Evolutionary conservation across 768 basidiomycete genomes (phyloP).

Genomic region (Postia placenta): DNA sequence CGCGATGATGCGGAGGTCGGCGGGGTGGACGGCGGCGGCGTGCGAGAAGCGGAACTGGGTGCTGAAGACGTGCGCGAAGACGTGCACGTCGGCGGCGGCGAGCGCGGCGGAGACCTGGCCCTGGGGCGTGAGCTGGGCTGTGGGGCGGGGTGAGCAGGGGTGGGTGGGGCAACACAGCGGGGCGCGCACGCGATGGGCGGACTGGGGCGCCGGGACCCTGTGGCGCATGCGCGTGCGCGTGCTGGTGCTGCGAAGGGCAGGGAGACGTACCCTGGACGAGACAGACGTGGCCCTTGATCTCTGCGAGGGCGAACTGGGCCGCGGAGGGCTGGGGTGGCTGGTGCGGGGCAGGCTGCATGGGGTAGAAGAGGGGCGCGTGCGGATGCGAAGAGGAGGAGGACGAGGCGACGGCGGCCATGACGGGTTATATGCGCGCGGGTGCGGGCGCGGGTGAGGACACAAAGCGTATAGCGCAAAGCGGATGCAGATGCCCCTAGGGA

Average conservation of each 20-base stretch:
- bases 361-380: not conserved
- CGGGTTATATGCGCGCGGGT: not conserved
- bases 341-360: not conserved
- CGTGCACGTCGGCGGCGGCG: conserved; percentile 23
- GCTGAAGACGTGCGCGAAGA: conserved; percentile 35
- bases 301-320: conserved; percentile 21
- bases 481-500: not conserved
- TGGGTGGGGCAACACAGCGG: not conserved
- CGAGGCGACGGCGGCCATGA: not conserved
- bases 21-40: conserved; percentile 25
- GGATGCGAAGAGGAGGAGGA: not conserved
- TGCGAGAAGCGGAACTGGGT: conserved; percentile 34
- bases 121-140: conserved; percentile 6
- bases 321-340: not conserved
- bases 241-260: not conserved
- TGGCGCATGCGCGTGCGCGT: not conserved
- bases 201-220: not conserved
- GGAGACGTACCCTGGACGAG: conserved; percentile 22
- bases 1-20: conserved; percentile 30
- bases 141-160: conserved; percentile 1
- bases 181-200: no score
- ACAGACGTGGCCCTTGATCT: conserved; percentile 21
- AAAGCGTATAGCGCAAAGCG: no score
- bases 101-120: conserved; percentile 23
- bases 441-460: not conserved